Percentiles rank a stretch among this genome's conserved stretches.
Evolutionary conservation across 768 basidiomycete species (phyloP).

Genomic region (Boletus vermiculosoides): DNA sequence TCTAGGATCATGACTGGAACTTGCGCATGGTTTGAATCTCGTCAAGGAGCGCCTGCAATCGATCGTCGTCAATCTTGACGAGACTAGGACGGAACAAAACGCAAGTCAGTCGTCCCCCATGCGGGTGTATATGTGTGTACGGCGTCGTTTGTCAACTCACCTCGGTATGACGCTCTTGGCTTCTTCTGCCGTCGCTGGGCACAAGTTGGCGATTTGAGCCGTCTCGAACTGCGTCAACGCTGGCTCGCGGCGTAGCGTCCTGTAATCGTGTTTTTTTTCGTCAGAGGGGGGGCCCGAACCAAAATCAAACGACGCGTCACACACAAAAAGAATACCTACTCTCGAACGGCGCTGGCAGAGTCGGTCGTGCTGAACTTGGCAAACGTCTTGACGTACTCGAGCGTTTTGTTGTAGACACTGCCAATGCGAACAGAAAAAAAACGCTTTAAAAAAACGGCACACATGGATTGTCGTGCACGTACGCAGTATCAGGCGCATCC

Average conservation of each 20-base stretch:
- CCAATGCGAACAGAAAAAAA: too few relatives aligned
- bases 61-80: constrained; percentile 85
- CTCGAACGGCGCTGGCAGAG: constrained; percentile 82
- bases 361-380: constrained; percentile 87
- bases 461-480: constrained; percentile 19
- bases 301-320: neutral
- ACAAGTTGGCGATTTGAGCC: constrained; percentile 89
- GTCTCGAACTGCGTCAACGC: constrained; percentile 87
- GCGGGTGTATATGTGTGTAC: too few relatives aligned
- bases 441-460: neutral
- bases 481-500: constrained; percentile 87
- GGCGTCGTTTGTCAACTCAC: constrained; percentile 36
- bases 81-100: constrained; percentile 46
- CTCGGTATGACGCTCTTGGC: constrained; percentile 91
- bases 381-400: constrained; percentile 90
- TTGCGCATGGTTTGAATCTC: constrained; percentile 91
- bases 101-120: neutral
- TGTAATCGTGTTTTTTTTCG: constrained; percentile 25
- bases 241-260: constrained; percentile 75
- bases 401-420: constrained; percentile 90
- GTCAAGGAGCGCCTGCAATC: constrained; percentile 75
- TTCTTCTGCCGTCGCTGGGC: constrained; percentile 85
- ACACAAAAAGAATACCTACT: constrained; percentile 47
- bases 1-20: constrained; percentile 64
- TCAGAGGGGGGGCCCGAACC: neutral